phyloP scores from a whole-genome alignment of 345 rosid genomes.

The Populus deltoides region DNA sequence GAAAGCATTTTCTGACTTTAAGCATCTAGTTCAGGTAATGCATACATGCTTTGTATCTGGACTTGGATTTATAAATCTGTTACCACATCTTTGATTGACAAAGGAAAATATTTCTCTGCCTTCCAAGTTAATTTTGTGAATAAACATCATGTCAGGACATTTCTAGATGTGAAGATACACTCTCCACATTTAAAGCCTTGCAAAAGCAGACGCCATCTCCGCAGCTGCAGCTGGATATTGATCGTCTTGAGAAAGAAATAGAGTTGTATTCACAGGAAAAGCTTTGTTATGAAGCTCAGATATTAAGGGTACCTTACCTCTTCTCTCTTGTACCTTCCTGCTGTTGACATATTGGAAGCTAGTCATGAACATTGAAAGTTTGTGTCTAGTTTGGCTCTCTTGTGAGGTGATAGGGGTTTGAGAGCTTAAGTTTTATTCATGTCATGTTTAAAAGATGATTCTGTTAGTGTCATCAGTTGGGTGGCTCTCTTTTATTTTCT shows the following conservation, averaged over 20 bases:
- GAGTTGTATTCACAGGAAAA: conserved; percentile 82
- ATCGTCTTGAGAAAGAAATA: conserved; percentile 73
- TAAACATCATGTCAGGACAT: conserved; percentile 53
- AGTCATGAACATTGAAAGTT: not conserved
- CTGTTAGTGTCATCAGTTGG: not conserved
- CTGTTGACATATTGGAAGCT: not conserved
- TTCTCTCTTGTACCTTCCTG: not conserved
- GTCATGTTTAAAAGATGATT: not conserved
- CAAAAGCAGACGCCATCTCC: conserved; percentile 67
- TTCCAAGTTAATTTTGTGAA: not conserved
- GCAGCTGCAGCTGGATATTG: conserved; percentile 63
- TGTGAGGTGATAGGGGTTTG: not conserved
- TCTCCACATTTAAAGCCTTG: conserved; percentile 64
- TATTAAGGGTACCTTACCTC: conserved; percentile 62
- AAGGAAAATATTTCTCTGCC: not conserved
- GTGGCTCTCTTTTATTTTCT: not conserved
- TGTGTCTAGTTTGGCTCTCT: conserved; percentile 6
- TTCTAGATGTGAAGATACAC: conserved; percentile 73
- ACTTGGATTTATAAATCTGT: not conserved
- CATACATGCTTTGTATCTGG: not conserved
- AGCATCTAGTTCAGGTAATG: conserved; percentile 92
- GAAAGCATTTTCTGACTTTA: conserved; percentile 95
- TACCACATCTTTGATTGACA: not conserved
- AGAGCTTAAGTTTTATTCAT: not conserved
- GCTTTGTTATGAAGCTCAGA: conserved; percentile 91